A percentile compares a stretch with the other conserved stretches of the same genome.
phyloP scores from a whole-genome alignment of 805 yeast genomes.

The Lipomyces japonicus region DNA sequence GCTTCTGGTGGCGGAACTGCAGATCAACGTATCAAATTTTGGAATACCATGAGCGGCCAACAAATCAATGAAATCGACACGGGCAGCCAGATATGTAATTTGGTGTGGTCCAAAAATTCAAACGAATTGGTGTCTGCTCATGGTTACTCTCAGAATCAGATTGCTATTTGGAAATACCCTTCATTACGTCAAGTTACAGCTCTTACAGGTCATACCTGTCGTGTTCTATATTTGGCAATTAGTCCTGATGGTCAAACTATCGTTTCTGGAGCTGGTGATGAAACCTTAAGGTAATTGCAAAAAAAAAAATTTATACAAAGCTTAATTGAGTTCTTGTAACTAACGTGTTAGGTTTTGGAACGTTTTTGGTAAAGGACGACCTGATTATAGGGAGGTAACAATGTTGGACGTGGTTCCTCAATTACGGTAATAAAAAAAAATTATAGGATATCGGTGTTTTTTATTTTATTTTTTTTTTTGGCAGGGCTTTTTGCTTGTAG shows the following conservation, averaged over 20 bases:
- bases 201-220: constrained; percentile 87
- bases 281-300: constrained; percentile 61
- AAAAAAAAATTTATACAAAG: neutral
- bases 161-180: constrained; percentile 91
- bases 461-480: no score
- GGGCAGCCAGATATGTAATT: constrained; percentile 93
- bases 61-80: constrained; percentile 80
- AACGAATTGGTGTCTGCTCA: constrained; percentile 92
- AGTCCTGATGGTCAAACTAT: constrained; percentile 96
- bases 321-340: neutral
- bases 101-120: constrained; percentile 88
- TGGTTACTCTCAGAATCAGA: constrained; percentile 86
- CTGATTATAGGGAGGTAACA: constrained; percentile 23
- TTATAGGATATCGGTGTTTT: neutral
- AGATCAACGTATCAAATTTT: constrained; percentile 80
- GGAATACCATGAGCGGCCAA: constrained; percentile 83
- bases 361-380: constrained; percentile 53
- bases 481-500: no score
- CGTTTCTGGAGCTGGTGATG: constrained; percentile 98
- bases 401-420: constrained; percentile 24
- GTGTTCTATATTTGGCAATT: constrained; percentile 83
- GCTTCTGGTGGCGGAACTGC: constrained; percentile 98
- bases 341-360: constrained; percentile 66
- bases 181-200: constrained; percentile 90
- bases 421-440: constrained; percentile 10